A percentile compares a stretch with the other conserved stretches of the same genome.
These are phyloP conservation scores for Peribolospora baueri DNA, from an alignment of 768 basidiomycete species.

Conservation along the genomic window DNA sequence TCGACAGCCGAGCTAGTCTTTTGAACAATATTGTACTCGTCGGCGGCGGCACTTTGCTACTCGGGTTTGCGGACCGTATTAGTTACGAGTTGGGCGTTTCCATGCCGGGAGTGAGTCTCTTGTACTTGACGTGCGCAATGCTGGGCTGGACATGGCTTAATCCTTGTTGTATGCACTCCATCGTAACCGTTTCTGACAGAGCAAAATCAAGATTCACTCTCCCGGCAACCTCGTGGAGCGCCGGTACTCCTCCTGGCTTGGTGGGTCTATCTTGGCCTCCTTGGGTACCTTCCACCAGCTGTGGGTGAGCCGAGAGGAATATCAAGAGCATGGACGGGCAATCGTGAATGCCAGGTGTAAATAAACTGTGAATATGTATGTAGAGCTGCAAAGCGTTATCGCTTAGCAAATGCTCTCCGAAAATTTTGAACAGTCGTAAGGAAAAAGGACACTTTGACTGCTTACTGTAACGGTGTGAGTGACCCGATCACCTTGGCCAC, in stretches of 20 bases:
- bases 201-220: constrained; percentile 69
- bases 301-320: constrained; percentile 84
- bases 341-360: constrained; percentile 3
- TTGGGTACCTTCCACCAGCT: constrained; percentile 88
- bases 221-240: constrained; percentile 77
- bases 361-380: not conserved
- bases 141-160: not conserved
- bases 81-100: constrained; percentile 45
- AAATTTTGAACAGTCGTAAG: too few species aligned
- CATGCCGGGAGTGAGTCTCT: constrained; percentile 46
- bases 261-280: constrained; percentile 80
- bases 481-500: too few species aligned
- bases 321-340: constrained; percentile 32
- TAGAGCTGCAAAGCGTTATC: too few species aligned
- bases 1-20: constrained; percentile 69
- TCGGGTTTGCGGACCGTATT: constrained; percentile 66
- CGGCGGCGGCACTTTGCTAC: constrained; percentile 71
- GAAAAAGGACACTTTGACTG: too few species aligned
- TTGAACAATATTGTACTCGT: constrained; percentile 83
- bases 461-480: too few species aligned
- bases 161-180: not conserved
- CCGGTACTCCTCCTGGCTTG: constrained; percentile 80
- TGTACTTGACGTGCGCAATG: not conserved
- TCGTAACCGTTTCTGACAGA: constrained; percentile 5
- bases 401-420: too few species aligned